Percentiles rank a stretch among this genome's conserved stretches.
Conservation (phyloP, 2,329 filamentous ascomycete species). For the Colletotrichum sp. region DNA sequence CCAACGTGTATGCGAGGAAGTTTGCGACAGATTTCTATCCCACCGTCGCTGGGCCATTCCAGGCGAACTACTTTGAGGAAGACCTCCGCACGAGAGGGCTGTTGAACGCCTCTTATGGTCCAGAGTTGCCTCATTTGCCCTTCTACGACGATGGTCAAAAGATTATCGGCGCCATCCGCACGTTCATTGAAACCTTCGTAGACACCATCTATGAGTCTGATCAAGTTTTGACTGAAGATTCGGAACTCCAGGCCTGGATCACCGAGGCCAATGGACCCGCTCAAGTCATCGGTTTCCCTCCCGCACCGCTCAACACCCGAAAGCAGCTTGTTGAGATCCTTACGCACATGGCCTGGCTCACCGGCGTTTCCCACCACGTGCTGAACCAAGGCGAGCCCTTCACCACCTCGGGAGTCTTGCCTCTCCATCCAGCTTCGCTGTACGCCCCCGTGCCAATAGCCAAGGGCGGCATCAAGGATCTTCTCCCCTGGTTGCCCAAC, state of each 20-base stretch:
- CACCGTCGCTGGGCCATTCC: neutral
- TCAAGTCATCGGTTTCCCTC: neutral
- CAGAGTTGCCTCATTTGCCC: neutral
- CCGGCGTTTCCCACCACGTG: neutral
- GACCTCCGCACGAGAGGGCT: neutral
- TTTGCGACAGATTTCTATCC: neutral
- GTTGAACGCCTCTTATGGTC: neutral
- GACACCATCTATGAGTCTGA: neutral
- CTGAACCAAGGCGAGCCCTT: neutral
- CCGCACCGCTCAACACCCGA: neutral
- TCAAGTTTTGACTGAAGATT: neutral
- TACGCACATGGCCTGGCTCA: neutral
- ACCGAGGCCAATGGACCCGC: neutral
- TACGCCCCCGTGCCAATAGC: neutral
- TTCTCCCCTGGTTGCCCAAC: neutral
- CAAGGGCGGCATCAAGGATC: neutral
- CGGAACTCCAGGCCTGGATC: neutral
- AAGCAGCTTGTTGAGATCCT: neutral
- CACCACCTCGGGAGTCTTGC: neutral
- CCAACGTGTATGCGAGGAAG: neutral
- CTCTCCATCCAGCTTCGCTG: neutral
- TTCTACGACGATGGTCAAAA: neutral
- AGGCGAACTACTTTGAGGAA: neutral
- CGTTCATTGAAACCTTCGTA: neutral
- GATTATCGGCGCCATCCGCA: neutral